A percentile compares a stretch with the other conserved stretches of the same genome.
These are phyloP conservation scores for Selaginella tamariscina DNA, from an alignment of 75 land plant genomes.

Conservation along the genomic window DNA sequence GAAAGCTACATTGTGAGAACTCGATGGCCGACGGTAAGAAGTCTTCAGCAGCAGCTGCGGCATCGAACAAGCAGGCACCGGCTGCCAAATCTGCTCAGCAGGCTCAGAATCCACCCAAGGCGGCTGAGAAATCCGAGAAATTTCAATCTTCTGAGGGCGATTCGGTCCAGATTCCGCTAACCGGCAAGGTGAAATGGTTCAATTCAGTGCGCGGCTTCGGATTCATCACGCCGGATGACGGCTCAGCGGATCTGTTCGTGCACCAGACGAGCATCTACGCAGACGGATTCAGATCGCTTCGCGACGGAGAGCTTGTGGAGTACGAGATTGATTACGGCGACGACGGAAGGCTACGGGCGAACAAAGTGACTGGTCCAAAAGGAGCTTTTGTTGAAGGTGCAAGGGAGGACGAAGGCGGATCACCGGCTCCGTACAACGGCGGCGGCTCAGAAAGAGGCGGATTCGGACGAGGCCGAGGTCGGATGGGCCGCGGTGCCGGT, in stretches of 20 bases:
- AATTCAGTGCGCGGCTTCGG: neutral
- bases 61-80: neutral
- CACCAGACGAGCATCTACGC: constrained; percentile 4
- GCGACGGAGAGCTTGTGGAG: constrained; percentile 3
- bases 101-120: neutral
- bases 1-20: neutral
- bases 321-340: neutral
- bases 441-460: neutral
- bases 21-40: neutral
- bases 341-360: neutral
- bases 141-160: neutral
- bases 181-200: constrained; percentile 12
- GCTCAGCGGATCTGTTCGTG: neutral
- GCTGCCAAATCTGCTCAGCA: neutral
- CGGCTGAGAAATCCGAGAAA: neutral
- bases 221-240: constrained; percentile 13
- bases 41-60: neutral
- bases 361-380: neutral
- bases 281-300: constrained; percentile 1
- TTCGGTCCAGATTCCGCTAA: neutral
- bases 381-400: constrained; percentile 6
- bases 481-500: neutral
- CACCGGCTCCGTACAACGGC: neutral
- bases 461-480: neutral
- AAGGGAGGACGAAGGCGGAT: neutral